Percentiles rank a stretch among this genome's conserved stretches.
These are phyloP conservation scores for Rhexocercosporidium sp. DNA, from an alignment of 2,329 filamentous ascomycete genomes.

Conservation along the genomic window DNA sequence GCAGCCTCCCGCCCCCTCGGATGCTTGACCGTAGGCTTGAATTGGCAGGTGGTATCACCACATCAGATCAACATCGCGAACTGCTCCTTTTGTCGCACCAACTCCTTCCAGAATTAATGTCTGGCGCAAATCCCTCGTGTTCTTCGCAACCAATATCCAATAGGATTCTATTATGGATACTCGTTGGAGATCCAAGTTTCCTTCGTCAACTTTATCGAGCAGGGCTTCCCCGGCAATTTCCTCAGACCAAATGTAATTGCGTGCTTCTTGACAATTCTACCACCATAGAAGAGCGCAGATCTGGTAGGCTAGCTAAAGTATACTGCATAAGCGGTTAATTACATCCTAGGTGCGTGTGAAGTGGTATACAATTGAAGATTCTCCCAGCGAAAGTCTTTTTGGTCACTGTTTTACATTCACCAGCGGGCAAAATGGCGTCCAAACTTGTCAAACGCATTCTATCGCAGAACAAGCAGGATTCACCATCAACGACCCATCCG, in stretches of 20 bases:
- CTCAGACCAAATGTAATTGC: no score
- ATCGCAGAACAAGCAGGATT: neutral
- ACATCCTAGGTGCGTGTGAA: no score
- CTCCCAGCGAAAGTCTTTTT: neutral
- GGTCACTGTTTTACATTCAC: neutral
- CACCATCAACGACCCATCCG: neutral
- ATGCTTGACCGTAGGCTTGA: neutral
- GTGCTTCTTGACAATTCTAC: neutral
- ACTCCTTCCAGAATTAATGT: neutral
- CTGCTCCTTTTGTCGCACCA: neutral
- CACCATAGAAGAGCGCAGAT: no score
- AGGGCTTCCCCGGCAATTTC: no score
- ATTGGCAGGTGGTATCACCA: slow-evolving; percentile 2
- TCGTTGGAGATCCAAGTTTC: no score
- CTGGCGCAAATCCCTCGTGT: neutral
- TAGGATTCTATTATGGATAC: no score
- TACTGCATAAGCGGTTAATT: no score
- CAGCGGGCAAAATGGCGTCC: neutral
- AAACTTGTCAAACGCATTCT: neutral
- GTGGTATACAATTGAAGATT: neutral
- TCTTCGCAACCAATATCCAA: no score
- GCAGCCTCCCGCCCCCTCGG: neutral
- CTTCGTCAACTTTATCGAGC: no score
- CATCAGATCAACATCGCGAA: neutral
- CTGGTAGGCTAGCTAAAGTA: no score